These are phyloP conservation scores for Eutrema heterophyllum DNA, from an alignment of 345 rosid species.

Conservation along the genomic window DNA sequence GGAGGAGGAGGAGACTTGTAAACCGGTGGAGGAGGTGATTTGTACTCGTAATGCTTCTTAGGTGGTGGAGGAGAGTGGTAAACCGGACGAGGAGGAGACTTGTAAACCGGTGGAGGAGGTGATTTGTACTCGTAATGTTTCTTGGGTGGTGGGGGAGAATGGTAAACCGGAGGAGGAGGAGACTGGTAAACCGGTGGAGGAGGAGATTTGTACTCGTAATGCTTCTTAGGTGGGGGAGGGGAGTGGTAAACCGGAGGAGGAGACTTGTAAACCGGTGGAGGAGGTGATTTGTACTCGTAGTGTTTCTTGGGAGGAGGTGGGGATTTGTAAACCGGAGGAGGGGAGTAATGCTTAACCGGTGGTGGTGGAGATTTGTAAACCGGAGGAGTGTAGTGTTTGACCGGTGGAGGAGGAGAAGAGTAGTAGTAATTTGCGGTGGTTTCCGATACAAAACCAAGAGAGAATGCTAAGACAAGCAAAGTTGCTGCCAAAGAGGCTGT, in stretches of 20 bases:
- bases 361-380: conserved; percentile 16
- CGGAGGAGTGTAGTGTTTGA: conserved; percentile 33
- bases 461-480: conserved; percentile 41
- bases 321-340: conserved; percentile 9
- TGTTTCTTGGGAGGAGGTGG: conserved; percentile 5
- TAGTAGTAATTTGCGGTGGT: conserved; percentile 39
- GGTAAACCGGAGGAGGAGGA: conserved; percentile 23
- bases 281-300: conserved; percentile 16
- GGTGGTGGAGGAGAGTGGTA: conserved; percentile 30
- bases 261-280: conserved; percentile 14
- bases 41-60: background rate
- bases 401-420: conserved; percentile 37
- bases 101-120: conserved; percentile 11
- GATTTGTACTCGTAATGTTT: conserved; percentile 20
- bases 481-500: conserved; percentile 48
- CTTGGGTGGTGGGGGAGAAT: background rate
- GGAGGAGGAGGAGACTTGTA: conserved; percentile 17
- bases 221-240: conserved; percentile 1
- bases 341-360: background rate
- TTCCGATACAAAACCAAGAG: conserved; percentile 42
- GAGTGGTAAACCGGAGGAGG: conserved; percentile 19
- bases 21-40: conserved; percentile 28
- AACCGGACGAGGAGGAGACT: conserved; percentile 11
- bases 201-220: conserved; percentile 22
- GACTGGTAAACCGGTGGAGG: conserved; percentile 19